phyloP scores from a whole-genome alignment of 2,329 filamentous ascomycete genomes.

The Cercospora sp. region DNA sequence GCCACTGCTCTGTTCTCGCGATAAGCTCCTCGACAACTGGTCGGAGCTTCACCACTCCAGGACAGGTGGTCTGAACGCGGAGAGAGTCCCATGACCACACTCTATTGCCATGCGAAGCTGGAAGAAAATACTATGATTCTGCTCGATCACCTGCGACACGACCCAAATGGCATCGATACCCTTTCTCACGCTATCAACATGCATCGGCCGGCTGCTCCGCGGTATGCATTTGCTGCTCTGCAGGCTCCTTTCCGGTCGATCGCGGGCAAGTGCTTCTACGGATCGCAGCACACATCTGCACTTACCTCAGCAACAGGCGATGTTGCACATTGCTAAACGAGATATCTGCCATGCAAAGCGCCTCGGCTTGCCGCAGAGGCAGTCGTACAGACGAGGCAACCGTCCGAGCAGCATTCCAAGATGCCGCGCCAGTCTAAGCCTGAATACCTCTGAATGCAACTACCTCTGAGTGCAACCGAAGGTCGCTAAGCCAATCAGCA shows the following conservation, averaged over 20 bases:
- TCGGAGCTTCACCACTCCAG: neutral
- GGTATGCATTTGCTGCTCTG: neutral
- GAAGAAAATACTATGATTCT: neutral
- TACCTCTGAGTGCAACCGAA: too few species aligned
- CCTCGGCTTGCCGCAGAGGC: neutral
- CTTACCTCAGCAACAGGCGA: neutral
- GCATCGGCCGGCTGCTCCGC: neutral
- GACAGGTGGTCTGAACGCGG: neutral
- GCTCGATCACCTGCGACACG: neutral
- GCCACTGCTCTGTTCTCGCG: neutral
- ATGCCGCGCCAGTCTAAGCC: neutral
- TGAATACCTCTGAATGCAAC: too few species aligned
- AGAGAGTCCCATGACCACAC: neutral
- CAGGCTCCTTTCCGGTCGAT: neutral
- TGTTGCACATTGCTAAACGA: neutral
- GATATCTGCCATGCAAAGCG: neutral
- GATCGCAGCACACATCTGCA: neutral
- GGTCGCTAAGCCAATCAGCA: too few species aligned
- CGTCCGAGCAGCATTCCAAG: neutral
- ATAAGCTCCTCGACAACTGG: neutral
- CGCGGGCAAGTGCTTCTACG: neutral
- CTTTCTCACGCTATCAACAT: neutral
- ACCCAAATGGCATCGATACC: neutral
- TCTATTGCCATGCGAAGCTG: neutral
- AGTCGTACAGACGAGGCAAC: neutral